A percentile compares a stretch with the other conserved stretches of the same genome.
phyloP scores from a whole-genome alignment of 352 stramenopile species.

The Phytophthora parvispora region DNA sequence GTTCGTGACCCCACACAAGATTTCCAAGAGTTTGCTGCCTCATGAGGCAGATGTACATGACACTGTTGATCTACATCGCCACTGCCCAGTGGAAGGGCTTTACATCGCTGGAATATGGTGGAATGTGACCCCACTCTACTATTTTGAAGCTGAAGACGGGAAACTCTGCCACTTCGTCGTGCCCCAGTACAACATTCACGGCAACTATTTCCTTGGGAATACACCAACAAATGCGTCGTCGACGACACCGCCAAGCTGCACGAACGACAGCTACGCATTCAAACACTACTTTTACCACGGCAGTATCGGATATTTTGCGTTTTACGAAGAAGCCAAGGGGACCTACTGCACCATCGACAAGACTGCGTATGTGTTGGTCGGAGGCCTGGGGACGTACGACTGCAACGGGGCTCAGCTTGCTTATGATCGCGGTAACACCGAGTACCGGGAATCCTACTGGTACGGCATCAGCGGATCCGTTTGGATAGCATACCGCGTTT shows the following conservation, averaged over 20 bases:
- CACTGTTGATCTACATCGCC: conserved; percentile 12
- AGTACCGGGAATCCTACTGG: conserved; percentile 38
- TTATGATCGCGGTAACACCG: conserved; percentile 20
- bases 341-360: conserved; percentile 35
- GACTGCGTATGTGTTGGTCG: conserved; percentile 36
- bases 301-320: conserved; percentile 37
- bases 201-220: conserved; percentile 31
- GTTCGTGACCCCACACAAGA: conserved; percentile 42
- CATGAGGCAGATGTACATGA: neutral
- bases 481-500: conserved; percentile 29
- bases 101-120: conserved; percentile 45
- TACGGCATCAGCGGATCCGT: conserved; percentile 27
- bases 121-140: conserved; percentile 35
- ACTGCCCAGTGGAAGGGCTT: conserved; percentile 33
- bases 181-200: conserved; percentile 44
- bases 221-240: conserved; percentile 12
- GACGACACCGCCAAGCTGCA: conserved; percentile 21
- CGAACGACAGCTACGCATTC: conserved; percentile 26
- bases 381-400: conserved; percentile 33
- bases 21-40: conserved; percentile 23
- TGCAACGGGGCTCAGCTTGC: conserved; percentile 30
- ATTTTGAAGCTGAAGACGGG: conserved; percentile 9
- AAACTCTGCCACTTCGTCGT: conserved; percentile 38
- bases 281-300: conserved; percentile 42
- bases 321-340: conserved; percentile 38